Conservation (phyloP, 2,329 filamentous ascomycete genomes). For the Fusarium sp. region DNA sequence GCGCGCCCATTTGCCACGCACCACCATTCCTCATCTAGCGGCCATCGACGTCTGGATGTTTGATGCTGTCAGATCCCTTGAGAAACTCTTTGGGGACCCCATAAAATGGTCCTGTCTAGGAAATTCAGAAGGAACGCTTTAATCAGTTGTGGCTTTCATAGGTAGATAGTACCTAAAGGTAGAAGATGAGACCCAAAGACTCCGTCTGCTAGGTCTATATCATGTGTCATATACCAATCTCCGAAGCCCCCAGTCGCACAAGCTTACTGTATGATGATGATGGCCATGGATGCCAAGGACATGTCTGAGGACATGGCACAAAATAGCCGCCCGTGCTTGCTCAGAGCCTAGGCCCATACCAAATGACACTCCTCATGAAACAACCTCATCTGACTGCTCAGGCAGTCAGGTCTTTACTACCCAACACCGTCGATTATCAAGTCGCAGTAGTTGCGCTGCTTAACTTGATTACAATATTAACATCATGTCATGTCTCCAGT, state of each 20-base stretch:
- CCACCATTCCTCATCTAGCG: constrained; percentile 29
- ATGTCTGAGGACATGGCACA: constrained; percentile 5
- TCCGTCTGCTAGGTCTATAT: neutral
- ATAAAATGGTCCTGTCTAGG: neutral
- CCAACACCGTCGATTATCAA: neutral
- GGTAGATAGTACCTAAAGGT: neutral
- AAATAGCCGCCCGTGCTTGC: constrained; percentile 16
- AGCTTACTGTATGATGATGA: neutral
- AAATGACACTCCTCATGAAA: constrained; percentile 10
- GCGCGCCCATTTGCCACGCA: constrained; percentile 22
- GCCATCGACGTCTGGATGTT: constrained; percentile 17
- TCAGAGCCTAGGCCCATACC: constrained; percentile 9
- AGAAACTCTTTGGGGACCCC: neutral
- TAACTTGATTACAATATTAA: neutral
- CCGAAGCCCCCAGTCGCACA: neutral
- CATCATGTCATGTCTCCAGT: neutral
- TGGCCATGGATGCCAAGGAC: constrained; percentile 1
- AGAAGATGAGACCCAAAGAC: neutral
- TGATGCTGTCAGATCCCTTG: neutral
- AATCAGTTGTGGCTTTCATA: neutral
- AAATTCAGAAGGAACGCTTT: neutral
- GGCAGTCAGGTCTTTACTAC: neutral
- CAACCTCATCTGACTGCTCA: neutral
- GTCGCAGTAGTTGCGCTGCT: neutral
- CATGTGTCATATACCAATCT: neutral